phyloP scores from a whole-genome alignment of 2,329 filamentous ascomycete species.

The Neonectria sp. region DNA sequence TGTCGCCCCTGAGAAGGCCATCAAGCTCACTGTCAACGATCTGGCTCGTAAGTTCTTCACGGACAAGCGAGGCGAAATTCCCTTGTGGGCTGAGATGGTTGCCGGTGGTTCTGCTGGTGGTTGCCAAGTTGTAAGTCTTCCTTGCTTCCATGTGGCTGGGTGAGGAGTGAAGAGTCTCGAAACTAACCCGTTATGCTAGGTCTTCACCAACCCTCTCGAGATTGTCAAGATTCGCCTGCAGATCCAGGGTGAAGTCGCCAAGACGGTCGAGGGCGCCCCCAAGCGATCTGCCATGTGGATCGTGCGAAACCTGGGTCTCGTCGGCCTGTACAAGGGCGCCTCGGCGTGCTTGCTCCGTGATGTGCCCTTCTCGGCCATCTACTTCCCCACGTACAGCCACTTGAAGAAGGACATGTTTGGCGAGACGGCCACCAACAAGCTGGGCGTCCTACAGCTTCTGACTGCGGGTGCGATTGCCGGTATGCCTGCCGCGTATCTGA shows the following conservation, averaged over 20 bases:
- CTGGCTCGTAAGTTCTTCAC: slow-evolving; percentile 84
- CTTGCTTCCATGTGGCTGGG: background rate
- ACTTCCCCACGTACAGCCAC: slow-evolving; percentile 97
- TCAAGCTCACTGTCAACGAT: slow-evolving; percentile 99
- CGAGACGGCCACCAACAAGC: slow-evolving; percentile 87
- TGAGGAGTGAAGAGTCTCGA: background rate
- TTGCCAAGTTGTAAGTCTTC: slow-evolving; percentile 89
- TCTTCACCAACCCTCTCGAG: slow-evolving; percentile 98
- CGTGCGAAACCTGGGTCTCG: slow-evolving; percentile 91
- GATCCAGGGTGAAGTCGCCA: slow-evolving; percentile 95
- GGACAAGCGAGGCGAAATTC: slow-evolving; percentile 83
- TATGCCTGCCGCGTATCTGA: slow-evolving; percentile 94
- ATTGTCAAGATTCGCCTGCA: slow-evolving; percentile 99
- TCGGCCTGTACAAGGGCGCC: slow-evolving; percentile 97
- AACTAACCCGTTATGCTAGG: slow-evolving; percentile 61
- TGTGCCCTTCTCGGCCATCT: slow-evolving; percentile 98
- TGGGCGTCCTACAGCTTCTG: slow-evolving; percentile 91
- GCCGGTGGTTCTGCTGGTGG: slow-evolving; percentile 91
- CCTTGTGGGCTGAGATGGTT: slow-evolving; percentile 79
- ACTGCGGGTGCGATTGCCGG: slow-evolving; percentile 95
- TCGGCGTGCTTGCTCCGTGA: slow-evolving; percentile 95
- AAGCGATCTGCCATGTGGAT: slow-evolving; percentile 98
- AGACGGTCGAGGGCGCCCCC: slow-evolving; percentile 84
- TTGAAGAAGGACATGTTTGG: slow-evolving; percentile 95
- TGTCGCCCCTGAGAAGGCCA: slow-evolving; percentile 99